Conservation (phyloP, 768 basidiomycete genomes). For the Hysterangium stoloniferum region DNA sequence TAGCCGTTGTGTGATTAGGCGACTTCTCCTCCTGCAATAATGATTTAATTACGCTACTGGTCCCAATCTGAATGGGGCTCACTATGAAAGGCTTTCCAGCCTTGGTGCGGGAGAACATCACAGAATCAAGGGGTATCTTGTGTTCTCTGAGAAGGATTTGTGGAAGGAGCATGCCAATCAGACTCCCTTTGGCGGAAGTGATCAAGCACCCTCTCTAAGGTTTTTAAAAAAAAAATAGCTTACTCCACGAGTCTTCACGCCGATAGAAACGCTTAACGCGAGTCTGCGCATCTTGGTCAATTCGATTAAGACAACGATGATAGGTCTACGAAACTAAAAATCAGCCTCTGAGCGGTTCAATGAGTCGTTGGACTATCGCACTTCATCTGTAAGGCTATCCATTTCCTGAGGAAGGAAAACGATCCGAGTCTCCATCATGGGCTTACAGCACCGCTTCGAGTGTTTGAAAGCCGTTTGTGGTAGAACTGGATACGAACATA, state of each 20-base stretch:
- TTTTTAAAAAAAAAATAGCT: conserved; percentile 17
- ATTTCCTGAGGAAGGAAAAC: neutral
- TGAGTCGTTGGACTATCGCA: neutral
- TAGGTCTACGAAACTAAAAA: conserved; percentile 43
- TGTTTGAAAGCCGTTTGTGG: neutral
- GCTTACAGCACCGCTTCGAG: too few species aligned
- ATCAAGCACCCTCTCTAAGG: neutral
- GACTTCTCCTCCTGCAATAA: conserved; percentile 1
- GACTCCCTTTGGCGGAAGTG: conserved; percentile 42
- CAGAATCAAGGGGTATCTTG: conserved; percentile 39
- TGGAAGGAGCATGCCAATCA: conserved; percentile 70
- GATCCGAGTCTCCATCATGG: conserved; percentile 7
- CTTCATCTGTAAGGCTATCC: conserved; percentile 1
- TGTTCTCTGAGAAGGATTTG: conserved; percentile 53
- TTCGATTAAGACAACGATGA: conserved; percentile 43
- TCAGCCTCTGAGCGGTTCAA: too few species aligned
- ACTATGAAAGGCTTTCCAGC: conserved; percentile 75
- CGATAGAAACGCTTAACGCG: conserved; percentile 61
- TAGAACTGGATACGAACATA: neutral
- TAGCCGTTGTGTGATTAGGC: conserved; percentile 18
- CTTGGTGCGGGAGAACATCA: conserved; percentile 50
- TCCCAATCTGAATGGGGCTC: conserved; percentile 17
- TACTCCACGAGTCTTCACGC: conserved; percentile 71
- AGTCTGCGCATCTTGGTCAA: conserved; percentile 49
- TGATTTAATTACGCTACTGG: too few species aligned